phyloP scores from a whole-genome alignment of 305 asterid species.

The Fraxinus platypoda region DNA sequence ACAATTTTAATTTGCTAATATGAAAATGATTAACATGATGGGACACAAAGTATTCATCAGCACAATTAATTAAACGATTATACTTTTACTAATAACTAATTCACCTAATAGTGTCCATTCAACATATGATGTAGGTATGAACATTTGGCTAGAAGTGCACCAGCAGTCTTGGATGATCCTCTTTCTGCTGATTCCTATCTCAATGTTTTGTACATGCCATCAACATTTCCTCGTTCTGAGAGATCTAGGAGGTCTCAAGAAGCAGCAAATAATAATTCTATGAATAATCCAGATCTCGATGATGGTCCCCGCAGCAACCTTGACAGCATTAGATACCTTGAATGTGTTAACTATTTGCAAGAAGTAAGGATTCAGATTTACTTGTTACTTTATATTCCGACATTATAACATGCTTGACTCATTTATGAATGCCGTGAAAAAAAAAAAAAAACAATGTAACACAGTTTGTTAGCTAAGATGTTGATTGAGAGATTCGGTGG shows the following conservation, averaged over 20 bases:
- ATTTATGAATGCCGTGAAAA: neutral
- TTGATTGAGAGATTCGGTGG: constrained; percentile 19
- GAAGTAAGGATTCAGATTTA: constrained; percentile 56
- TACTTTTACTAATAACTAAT: too few relatives aligned
- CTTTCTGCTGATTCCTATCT: constrained; percentile 99
- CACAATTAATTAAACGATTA: too few relatives aligned
- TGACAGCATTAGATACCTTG: constrained; percentile 84
- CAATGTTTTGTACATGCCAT: constrained; percentile 92
- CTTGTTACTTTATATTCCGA: constrained; percentile 17
- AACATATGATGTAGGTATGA: constrained; percentile 64
- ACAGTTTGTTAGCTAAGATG: constrained; percentile 4
- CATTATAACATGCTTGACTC: constrained; percentile 12
- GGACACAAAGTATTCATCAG: too few relatives aligned
- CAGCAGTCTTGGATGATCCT: constrained; percentile 93
- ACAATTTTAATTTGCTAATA: constrained; percentile 11
- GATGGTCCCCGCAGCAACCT: constrained; percentile 95
- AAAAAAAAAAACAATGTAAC: too few relatives aligned
- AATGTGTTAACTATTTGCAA: constrained; percentile 81
- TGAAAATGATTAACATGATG: constrained; percentile 17
- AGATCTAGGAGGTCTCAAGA: constrained; percentile 74
- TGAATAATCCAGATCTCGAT: constrained; percentile 43
- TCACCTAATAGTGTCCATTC: constrained; percentile 26
- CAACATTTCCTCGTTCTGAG: constrained; percentile 95
- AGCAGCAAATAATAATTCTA: constrained; percentile 56
- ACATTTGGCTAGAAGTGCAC: constrained; percentile 96